Conservation (phyloP, 768 basidiomycete species). For the Leccinum fibrillosum region DNA sequence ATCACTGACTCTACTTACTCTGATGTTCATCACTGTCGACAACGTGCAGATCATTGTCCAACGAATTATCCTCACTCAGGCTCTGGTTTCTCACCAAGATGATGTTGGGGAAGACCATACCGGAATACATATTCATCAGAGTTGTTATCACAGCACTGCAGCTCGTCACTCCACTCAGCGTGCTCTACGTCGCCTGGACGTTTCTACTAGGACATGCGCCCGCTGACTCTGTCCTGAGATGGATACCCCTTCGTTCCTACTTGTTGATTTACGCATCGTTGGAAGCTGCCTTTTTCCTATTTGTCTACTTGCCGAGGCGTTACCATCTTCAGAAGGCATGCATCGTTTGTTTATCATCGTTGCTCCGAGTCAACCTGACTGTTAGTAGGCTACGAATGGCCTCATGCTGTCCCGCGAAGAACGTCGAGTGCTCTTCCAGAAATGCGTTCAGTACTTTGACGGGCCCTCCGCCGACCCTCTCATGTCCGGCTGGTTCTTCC, state of each 20-base stretch:
- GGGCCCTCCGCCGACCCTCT: constrained; percentile 28
- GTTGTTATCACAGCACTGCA: constrained; percentile 43
- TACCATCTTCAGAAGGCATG: constrained; percentile 44
- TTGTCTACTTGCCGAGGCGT: constrained; percentile 48
- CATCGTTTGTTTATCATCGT: neutral
- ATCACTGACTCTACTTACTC: neutral
- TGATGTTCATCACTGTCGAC: neutral
- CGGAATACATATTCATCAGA: constrained; percentile 55
- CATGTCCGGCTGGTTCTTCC: constrained; percentile 52
- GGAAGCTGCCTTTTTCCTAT: constrained; percentile 49
- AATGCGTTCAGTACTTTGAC: constrained; percentile 35
- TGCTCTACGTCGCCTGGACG: constrained; percentile 34
- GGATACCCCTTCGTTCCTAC: constrained; percentile 5
- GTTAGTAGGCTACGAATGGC: constrained; percentile 37
- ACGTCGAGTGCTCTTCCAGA: constrained; percentile 47
- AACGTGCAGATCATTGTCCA: neutral
- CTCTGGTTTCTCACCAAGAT: neutral
- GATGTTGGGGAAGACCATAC: constrained; percentile 47
- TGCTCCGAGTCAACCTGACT: neutral
- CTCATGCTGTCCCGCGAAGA: constrained; percentile 35
- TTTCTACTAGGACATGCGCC: constrained; percentile 1
- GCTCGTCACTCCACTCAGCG: constrained; percentile 48
- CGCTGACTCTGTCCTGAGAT: neutral
- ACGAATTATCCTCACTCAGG: neutral
- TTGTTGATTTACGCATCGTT: constrained; percentile 34